These are phyloP conservation scores for Thielaviopsis musarum DNA, from an alignment of 2,329 filamentous ascomycete species.

Conservation along the genomic window DNA sequence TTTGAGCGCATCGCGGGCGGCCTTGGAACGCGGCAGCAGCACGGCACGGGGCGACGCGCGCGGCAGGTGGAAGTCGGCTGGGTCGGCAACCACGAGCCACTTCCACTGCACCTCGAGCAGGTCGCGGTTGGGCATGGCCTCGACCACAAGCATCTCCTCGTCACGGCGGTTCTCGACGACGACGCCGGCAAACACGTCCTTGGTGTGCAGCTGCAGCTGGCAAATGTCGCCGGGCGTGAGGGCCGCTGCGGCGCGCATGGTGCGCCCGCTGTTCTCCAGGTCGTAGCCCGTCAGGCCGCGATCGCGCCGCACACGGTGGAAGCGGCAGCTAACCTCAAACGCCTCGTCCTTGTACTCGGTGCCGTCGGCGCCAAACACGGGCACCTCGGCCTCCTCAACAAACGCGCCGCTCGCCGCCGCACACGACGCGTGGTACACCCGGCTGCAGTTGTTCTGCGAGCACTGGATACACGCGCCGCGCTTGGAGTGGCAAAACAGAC, in stretches of 20 bases:
- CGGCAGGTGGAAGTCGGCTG: constrained; percentile 52
- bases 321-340: constrained; percentile 86
- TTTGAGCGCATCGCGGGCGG: constrained; percentile 43
- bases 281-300: constrained; percentile 53
- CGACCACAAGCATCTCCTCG: constrained; percentile 62
- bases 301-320: constrained; percentile 77
- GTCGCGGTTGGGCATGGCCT: constrained; percentile 69
- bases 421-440: constrained; percentile 90
- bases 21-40: constrained; percentile 47
- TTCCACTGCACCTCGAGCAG: constrained; percentile 70
- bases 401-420: constrained; percentile 83
- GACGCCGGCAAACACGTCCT: constrained; percentile 80
- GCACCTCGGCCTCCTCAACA: constrained; percentile 71
- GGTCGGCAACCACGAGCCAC: constrained; percentile 59
- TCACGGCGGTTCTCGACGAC: constrained; percentile 66
- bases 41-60: constrained; percentile 59
- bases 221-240: constrained; percentile 61
- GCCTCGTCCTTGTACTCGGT: constrained; percentile 84
- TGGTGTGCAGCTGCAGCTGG: constrained; percentile 69
- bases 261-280: constrained; percentile 52
- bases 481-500: constrained; percentile 85
- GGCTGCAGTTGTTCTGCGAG: constrained; percentile 81
- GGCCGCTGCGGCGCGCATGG: constrained; percentile 49
- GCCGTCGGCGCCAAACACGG: constrained; percentile 77
- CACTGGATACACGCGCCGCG: constrained; percentile 96